phyloP scores from a whole-genome alignment of 805 yeast species.

The Candida michaelii region DNA sequence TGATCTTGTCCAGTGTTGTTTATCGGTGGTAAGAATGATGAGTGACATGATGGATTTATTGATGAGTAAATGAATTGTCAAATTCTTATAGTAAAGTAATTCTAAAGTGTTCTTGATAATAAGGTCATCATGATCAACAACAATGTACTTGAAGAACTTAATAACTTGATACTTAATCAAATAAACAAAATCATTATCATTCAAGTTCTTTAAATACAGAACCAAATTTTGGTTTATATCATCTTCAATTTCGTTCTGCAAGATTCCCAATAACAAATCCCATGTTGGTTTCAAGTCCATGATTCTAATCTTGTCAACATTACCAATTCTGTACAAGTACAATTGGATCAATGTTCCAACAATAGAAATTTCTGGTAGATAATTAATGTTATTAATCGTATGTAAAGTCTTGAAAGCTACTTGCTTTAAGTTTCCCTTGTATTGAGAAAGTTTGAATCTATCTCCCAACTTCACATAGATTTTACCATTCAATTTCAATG shows the following conservation, averaged over 20 bases:
- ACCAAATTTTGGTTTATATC: constrained; percentile 24
- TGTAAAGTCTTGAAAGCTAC: constrained; percentile 55
- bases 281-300: constrained; percentile 30
- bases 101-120: constrained; percentile 50
- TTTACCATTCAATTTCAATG: constrained; percentile 32
- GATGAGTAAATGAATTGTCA: constrained; percentile 53
- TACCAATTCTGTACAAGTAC: constrained; percentile 22
- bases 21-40: constrained; percentile 15
- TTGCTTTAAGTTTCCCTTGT: constrained; percentile 36
- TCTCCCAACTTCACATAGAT: constrained; percentile 37
- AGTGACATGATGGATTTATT: constrained; percentile 50
- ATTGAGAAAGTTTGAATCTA: constrained; percentile 28
- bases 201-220: constrained; percentile 16
- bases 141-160: constrained; percentile 27
- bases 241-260: constrained; percentile 22
- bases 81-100: constrained; percentile 57
- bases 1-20: constrained; percentile 21
- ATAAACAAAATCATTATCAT: constrained; percentile 22
- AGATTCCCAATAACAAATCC: constrained; percentile 22
- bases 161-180: constrained; percentile 15
- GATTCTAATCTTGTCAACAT: constrained; percentile 17
- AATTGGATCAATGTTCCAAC: constrained; percentile 44
- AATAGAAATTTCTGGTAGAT: constrained; percentile 53
- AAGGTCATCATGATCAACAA: constrained; percentile 24
- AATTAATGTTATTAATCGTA: constrained; percentile 50